Evolutionary conservation across 2,329 filamentous ascomycete genomes (phyloP), one percentile per base, ranked within the genome.

Genomic region (Nemania sp.): DNA sequence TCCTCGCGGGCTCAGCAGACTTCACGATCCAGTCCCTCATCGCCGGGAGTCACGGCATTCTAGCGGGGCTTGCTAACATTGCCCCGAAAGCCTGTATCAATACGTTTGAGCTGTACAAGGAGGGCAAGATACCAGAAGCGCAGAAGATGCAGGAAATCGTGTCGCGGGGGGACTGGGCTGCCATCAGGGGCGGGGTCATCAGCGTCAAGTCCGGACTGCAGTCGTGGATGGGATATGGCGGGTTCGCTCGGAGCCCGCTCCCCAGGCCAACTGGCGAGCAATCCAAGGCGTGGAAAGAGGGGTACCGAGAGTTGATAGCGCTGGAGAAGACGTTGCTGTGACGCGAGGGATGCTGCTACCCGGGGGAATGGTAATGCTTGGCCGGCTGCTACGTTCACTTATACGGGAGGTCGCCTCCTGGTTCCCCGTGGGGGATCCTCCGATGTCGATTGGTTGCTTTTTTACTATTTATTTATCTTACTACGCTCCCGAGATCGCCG

Each of bases 31-130:
- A 91, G 75, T 89, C 89, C 0, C 78, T 93, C 45, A 84, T 90
- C 38, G 90, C 86, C 7, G 91, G 91, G 51, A 90, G 89, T 8
- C 88, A 90, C 64, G 92, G 92, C 62, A 88, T 93, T 74, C 88
- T 94, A 64, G 90, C 89, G 27, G 92, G 91, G 5, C 84, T 92
- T 69, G 92, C 87, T 73, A 93, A 93, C 79, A 86, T 93, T 59
- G 86, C 89, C 2, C 91, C 91, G 35, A 89, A 87, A 75, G 84
- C 89, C 13, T 92, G 89, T 78, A 84, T 90, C 58, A 81, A 84
- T 75, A 84, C 90, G 1, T 82, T 90, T 66, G 83, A 89, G 70
- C 82, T 92, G 5, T 92, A 86, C 77, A 81, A 83, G 58, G 78
- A 84, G 47, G 90, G 89, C 24, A 83, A 87, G 68, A 74, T 87